phyloP scores from a whole-genome alignment of 306 rosid species.

The Cercis canadensis region DNA sequence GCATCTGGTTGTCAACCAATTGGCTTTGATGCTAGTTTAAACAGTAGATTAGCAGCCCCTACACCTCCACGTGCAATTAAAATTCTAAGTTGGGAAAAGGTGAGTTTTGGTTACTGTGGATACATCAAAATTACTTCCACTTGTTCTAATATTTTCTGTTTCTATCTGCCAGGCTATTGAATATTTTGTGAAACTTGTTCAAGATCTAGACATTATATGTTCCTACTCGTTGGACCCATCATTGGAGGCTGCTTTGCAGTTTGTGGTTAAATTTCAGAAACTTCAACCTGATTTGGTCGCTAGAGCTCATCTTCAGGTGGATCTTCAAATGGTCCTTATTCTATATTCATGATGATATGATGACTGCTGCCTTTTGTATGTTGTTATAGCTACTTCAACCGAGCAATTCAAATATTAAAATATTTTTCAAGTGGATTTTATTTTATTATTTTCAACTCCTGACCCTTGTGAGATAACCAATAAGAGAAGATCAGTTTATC shows the following conservation, averaged over 20 bases:
- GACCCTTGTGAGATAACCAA: neutral
- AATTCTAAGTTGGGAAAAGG: constrained; percentile 81
- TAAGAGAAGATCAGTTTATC: constrained; percentile 17
- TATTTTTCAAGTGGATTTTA: constrained; percentile 5
- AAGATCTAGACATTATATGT: constrained; percentile 75
- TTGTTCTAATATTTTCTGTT: constrained; percentile 36
- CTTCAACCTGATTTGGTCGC: constrained; percentile 91
- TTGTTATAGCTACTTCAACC: constrained; percentile 6
- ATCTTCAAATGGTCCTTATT: constrained; percentile 28
- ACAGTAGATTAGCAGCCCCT: constrained; percentile 89
- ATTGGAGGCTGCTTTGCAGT: constrained; percentile 74
- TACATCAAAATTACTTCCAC: constrained; percentile 10
- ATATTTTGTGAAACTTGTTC: constrained; percentile 85
- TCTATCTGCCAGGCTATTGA: constrained; percentile 75
- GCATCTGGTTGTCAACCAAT: constrained; percentile 93
- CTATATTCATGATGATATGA: constrained; percentile 17
- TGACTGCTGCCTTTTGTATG: neutral
- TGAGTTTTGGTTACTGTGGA: constrained; percentile 38
- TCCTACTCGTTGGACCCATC: constrained; percentile 73
- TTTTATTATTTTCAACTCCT: constrained; percentile 10
- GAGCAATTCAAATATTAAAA: constrained; percentile 20
- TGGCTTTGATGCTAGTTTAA: constrained; percentile 94
- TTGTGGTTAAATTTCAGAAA: constrained; percentile 90
- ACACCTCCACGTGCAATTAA: constrained; percentile 92
- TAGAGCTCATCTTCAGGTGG: constrained; percentile 96